A percentile compares a stretch with the other conserved stretches of the same genome.
Evolutionary conservation across 2,329 filamentous ascomycete genomes (phyloP).

Genomic region (Phoma herbarum): DNA sequence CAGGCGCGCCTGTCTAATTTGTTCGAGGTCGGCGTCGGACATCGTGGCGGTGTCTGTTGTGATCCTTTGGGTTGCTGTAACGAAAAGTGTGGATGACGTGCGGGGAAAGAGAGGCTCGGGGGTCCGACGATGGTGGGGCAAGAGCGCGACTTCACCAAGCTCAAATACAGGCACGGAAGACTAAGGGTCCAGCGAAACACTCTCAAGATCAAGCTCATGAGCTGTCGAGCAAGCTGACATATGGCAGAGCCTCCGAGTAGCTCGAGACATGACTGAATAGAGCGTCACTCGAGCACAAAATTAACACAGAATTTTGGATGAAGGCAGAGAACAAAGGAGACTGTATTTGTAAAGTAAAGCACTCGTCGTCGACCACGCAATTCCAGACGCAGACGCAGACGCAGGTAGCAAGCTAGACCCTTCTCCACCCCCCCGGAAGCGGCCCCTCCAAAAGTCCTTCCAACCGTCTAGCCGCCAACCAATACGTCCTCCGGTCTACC

Average conservation of each 20-base stretch:
- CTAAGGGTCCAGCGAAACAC: too few relatives aligned
- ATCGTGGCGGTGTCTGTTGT: constrained; percentile 51
- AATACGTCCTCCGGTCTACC: constrained; percentile 33
- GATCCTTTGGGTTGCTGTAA: constrained; percentile 1
- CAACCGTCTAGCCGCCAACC: constrained; percentile 31
- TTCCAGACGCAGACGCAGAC: constrained; percentile 33
- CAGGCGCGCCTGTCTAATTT: constrained; percentile 92
- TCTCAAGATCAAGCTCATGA: too few relatives aligned
- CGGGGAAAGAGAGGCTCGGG: constrained; percentile 17
- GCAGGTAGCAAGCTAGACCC: constrained; percentile 39
- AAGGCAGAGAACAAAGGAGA: constrained; percentile 16
- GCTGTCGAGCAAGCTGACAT: too few relatives aligned
- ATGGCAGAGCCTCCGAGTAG: too few relatives aligned
- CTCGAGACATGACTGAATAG: too few relatives aligned
- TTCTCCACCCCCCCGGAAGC: constrained; percentile 42
- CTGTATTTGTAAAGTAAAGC: constrained; percentile 28
- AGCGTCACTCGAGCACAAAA: not conserved
- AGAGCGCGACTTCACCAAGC: not conserved
- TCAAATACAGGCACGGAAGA: not conserved
- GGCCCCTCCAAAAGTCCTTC: constrained; percentile 30
- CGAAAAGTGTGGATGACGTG: constrained; percentile 18
- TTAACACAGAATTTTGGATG: not conserved
- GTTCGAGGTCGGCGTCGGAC: constrained; percentile 73
- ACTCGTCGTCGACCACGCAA: constrained; percentile 11
- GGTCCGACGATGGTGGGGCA: constrained; percentile 18